These are phyloP conservation scores for Starmerella vaccinii DNA, from an alignment of 805 yeast genomes.

Conservation along the genomic window DNA sequence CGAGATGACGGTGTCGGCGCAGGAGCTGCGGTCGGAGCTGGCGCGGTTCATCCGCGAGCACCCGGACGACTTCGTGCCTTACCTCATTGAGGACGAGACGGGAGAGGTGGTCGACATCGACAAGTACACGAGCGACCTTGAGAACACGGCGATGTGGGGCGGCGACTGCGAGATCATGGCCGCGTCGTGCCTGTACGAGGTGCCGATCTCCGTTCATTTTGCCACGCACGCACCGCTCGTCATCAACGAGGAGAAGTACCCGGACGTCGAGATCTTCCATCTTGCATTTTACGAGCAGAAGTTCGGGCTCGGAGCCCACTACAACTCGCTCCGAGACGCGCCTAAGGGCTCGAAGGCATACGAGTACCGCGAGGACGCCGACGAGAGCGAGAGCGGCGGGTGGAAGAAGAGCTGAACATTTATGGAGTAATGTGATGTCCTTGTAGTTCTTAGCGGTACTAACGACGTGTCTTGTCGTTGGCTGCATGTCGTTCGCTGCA, in stretches of 20 bases:
- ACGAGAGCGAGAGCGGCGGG: background rate
- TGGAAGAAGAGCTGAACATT: too few relatives aligned
- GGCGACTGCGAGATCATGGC: constrained; percentile 89
- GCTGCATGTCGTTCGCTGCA: too few relatives aligned
- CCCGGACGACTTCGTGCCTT: constrained; percentile 67
- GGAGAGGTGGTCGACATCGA: constrained; percentile 53
- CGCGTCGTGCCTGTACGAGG: constrained; percentile 54
- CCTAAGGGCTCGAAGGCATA: background rate
- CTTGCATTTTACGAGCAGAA: constrained; percentile 76
- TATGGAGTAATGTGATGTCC: too few relatives aligned
- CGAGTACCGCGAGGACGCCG: background rate
- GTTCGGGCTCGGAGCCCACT: constrained; percentile 90
- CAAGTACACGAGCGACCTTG: constrained; percentile 58
- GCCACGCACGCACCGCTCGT: constrained; percentile 61
- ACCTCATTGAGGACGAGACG: constrained; percentile 68
- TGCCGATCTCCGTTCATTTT: constrained; percentile 66
- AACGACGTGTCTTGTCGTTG: too few relatives aligned
- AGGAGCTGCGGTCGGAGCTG: constrained; percentile 52
- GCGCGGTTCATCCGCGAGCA: constrained; percentile 56
- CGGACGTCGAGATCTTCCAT: constrained; percentile 41
- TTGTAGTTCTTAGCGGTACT: too few relatives aligned
- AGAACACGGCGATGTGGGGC: constrained; percentile 87
- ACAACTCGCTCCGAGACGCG: constrained; percentile 52
- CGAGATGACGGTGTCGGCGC: constrained; percentile 32
- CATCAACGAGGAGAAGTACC: constrained; percentile 49